Conservation (phyloP, 495 filamentous ascomycete species). For the Trichoderma erinaceum region DNA sequence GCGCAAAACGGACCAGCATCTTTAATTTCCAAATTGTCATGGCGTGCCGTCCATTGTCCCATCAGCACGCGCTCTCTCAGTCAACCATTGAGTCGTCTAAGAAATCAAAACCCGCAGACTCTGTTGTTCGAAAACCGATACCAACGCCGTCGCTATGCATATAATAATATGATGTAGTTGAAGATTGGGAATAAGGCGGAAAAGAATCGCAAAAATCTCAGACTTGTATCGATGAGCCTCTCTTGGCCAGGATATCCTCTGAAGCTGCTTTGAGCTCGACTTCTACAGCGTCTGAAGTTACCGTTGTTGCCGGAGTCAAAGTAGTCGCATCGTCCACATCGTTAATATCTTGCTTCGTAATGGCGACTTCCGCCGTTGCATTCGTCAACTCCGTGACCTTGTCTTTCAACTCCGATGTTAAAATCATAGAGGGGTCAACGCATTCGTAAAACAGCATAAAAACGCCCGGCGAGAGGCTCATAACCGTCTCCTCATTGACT, state of each 20-base stretch:
- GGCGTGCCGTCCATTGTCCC: neutral
- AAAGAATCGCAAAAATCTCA: neutral
- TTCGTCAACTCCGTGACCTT: neutral
- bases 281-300: neutral
- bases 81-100: neutral
- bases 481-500: conserved; percentile 66
- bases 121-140: conserved; percentile 9
- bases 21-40: neutral
- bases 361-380: neutral
- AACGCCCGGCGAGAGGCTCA: conserved; percentile 67
- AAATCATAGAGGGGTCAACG: conserved; percentile 35
- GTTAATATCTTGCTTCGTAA: neutral
- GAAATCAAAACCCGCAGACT: conserved; percentile 3
- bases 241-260: neutral
- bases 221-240: neutral
- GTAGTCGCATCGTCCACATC: neutral
- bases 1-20: too few relatives aligned
- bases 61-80: neutral
- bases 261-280: neutral
- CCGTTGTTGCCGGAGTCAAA: neutral
- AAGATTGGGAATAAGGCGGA: neutral
- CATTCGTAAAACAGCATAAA: conserved; percentile 98
- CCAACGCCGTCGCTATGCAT: conserved; percentile 23
- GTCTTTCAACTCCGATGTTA: conserved; percentile 18
- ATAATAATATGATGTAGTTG: neutral